A percentile compares a stretch with the other conserved stretches of the same genome.
Conservation (phyloP, 2,329 filamentous ascomycete genomes). For the Xenosphaeropsis pyriputrescens region DNA sequence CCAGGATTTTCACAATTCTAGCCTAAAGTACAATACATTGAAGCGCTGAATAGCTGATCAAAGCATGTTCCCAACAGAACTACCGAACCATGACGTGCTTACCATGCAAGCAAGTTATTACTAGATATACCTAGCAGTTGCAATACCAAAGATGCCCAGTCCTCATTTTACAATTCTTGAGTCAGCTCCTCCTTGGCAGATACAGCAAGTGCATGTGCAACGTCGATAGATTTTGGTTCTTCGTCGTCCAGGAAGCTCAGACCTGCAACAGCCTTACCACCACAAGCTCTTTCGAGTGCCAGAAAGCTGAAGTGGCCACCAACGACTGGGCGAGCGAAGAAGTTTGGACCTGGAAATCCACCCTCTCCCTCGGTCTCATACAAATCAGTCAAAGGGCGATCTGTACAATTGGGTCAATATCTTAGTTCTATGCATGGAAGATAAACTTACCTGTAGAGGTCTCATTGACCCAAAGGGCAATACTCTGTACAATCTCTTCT, state of each 20-base stretch:
- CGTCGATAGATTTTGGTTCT: conserved; percentile 4
- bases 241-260: conserved; percentile 32
- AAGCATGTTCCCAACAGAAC: too few species aligned
- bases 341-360: conserved; percentile 57
- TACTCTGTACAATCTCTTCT: conserved; percentile 55
- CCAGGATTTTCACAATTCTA: too few species aligned
- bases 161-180: background rate
- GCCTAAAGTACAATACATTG: too few species aligned
- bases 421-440: background rate
- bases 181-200: background rate
- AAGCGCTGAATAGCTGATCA: too few species aligned
- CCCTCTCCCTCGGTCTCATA: conserved; percentile 70
- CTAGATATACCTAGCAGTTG: too few species aligned
- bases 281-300: conserved; percentile 68
- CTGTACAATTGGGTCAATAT: conserved; percentile 15
- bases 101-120: too few species aligned
- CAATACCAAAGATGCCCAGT: too few species aligned
- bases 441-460: conserved; percentile 43
- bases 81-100: too few species aligned
- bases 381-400: conserved; percentile 67
- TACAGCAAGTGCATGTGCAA: background rate
- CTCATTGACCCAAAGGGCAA: conserved; percentile 74
- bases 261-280: conserved; percentile 46
- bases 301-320: conserved; percentile 79
- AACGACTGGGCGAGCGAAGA: conserved; percentile 72